Percentiles rank a stretch among this genome's conserved stretches.
Conservation (phyloP, 805 yeast genomes). For the Dipodascus geniculatus region DNA sequence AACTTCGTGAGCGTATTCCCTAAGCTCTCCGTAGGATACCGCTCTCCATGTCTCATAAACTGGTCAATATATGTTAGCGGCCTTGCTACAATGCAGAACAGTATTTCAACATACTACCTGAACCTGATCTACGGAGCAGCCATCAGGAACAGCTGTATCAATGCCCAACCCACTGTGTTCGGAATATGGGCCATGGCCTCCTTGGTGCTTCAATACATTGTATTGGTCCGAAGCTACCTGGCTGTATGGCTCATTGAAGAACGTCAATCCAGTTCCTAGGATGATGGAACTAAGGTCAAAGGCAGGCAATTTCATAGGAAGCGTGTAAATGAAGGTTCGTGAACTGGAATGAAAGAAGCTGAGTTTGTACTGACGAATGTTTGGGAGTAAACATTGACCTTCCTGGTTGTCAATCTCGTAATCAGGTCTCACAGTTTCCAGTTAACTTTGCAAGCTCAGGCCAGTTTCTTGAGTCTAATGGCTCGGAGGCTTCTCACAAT, state of each 20-base stretch:
- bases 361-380: no score
- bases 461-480: no score
- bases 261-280: neutral
- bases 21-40: conserved; percentile 29
- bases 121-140: conserved; percentile 43
- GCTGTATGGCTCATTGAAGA: conserved; percentile 8
- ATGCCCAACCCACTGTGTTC: conserved; percentile 43
- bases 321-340: neutral
- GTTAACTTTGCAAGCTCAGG: no score
- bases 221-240: conserved; percentile 29
- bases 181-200: conserved; percentile 44
- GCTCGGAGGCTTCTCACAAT: no score
- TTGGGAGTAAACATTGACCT: no score
- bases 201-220: conserved; percentile 37
- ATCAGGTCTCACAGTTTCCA: no score
- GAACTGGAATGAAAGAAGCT: no score
- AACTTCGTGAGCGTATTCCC: neutral
- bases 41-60: conserved; percentile 46
- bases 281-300: neutral
- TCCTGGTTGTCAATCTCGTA: no score
- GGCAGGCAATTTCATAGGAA: neutral
- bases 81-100: no score
- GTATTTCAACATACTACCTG: neutral
- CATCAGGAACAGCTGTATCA: conserved; percentile 37
- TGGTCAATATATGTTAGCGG: conserved; percentile 26